Evolutionary conservation across 2,329 filamentous ascomycete species (phyloP), one percentile per base, ranked within the genome.

Genomic region (Achaetomium macrosporum): DNA sequence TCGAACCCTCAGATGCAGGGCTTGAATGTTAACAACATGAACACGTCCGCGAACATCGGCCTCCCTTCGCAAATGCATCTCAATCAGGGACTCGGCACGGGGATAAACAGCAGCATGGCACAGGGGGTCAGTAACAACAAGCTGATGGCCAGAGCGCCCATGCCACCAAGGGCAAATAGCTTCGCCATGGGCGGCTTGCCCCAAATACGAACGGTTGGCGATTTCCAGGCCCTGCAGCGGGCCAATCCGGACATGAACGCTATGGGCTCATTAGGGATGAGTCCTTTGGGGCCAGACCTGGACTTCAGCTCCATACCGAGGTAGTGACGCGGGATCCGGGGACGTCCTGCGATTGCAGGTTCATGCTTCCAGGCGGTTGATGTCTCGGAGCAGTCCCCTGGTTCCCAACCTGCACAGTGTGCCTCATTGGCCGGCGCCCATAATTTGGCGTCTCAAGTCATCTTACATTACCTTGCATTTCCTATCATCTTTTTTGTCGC

Each of bases 171-270:
- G 19, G 52, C 68, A 1, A 71, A 68, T 35, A 74, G 70, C 47
- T 76, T 71, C 40, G 66, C 69, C 35, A 66, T 74, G 47, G 59
- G 66, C 46, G 59, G 66, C 16, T 62, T 65, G 5, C 69, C 69
- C 20, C 69, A 70, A 16, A 65, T 76, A 52, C 68, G 71, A 43
- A 74, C 74, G 1, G 71, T 76, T 0, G 73, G 70, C 3, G 75
- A 78, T 46, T 80, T 78, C 47, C 76, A 79, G 25, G 70, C 72
- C 1, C 59, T 79, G 2, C 76, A 77, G 52, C 67, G 76, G 37
- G 68, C 70, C 11, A 73, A 70, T 48, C 67, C 72, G 0, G 74
- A 76, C 40, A 65, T 74, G 49, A 67, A 64, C 41, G 6, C 50
- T 10, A 56, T 56, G 54, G 19, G 51, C 36, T 42, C 43, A 15